Base-by-base conservation (phyloP, 2,329 filamentous ascomycete species). In the Penicillium sp. region DNA sequence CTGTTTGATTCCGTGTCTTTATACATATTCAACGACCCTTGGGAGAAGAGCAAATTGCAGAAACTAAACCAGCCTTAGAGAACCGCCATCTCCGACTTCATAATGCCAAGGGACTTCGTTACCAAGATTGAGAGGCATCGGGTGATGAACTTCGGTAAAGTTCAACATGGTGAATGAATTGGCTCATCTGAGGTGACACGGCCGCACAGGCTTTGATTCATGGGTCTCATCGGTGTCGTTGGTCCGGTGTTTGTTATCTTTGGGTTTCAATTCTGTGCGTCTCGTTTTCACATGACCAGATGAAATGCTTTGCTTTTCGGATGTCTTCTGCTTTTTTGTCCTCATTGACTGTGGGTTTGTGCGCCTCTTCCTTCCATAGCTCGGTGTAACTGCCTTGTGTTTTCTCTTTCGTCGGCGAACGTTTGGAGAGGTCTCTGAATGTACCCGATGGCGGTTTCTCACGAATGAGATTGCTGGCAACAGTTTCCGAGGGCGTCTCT, bases 61-160 rank as follows among this genome's bases (percentile, higher is more conserved):
- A 49, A 61, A 57, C 4, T 35, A 51, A 27, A 43, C 27, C 35
- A 57, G 37, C 25, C 40, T 48, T 6, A 50, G 52, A 62, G 29
- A 15, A 54, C 59, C 19, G 45, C 55, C 33, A 60, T 50, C 29
- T 56, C 62, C 52, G 60, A 29, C 43, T 58, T 60, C 6, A 64
- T 37, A 35, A 31, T 47, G n/a, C n/a, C 2, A 31, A 31, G 1
- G 12, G 25, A 15, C 17, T 45, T 6, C 9, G 19, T n/a, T 43
- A 10, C 45, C 7, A 21, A 15, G 0, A 21, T 21, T 45, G 17
- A 29, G 13, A 42, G 13, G 21, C 21, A 21, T 15, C 12, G 12
- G 4, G 13, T 23, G 21, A 23, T 23, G 12, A 42, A 4, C 40
- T 29, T 42, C 19, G 21, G 23, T 42, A 13, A 40, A 9, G 6